These are phyloP conservation scores for Candida xiaguanensis DNA, from an alignment of 805 yeast species.

Conservation along the genomic window DNA sequence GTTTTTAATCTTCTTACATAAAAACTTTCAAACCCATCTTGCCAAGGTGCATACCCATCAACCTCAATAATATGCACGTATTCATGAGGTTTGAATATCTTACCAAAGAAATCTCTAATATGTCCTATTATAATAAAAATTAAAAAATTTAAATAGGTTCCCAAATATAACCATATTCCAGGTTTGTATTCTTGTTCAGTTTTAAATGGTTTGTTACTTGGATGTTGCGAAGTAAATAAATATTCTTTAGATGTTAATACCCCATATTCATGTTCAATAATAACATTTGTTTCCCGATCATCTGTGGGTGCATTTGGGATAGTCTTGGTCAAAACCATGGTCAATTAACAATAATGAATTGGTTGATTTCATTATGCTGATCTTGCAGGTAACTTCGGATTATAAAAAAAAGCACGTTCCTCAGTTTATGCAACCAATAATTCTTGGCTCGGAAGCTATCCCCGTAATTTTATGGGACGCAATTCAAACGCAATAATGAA, in stretches of 20 bases:
- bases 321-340: constrained; percentile 7
- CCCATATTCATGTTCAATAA: constrained; percentile 69
- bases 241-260: constrained; percentile 59
- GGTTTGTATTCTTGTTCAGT: constrained; percentile 80
- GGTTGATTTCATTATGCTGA: background rate
- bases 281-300: constrained; percentile 24
- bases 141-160: constrained; percentile 83
- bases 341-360: background rate
- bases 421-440: background rate
- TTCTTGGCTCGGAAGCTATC: too few relatives aligned
- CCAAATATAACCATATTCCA: constrained; percentile 70
- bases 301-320: constrained; percentile 41
- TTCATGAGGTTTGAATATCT: constrained; percentile 61
- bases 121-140: constrained; percentile 87
- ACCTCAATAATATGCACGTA: constrained; percentile 66
- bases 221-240: constrained; percentile 58
- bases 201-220: constrained; percentile 54
- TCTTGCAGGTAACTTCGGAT: background rate
- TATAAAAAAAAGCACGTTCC: background rate
- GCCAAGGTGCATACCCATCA: constrained; percentile 95
- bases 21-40: constrained; percentile 88
- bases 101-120: constrained; percentile 82
- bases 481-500: too few relatives aligned
- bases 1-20: constrained; percentile 88
- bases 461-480: too few relatives aligned